phyloP scores from a whole-genome alignment of 2,329 filamentous ascomycete genomes.

The Aspergillaceae sp. region DNA sequence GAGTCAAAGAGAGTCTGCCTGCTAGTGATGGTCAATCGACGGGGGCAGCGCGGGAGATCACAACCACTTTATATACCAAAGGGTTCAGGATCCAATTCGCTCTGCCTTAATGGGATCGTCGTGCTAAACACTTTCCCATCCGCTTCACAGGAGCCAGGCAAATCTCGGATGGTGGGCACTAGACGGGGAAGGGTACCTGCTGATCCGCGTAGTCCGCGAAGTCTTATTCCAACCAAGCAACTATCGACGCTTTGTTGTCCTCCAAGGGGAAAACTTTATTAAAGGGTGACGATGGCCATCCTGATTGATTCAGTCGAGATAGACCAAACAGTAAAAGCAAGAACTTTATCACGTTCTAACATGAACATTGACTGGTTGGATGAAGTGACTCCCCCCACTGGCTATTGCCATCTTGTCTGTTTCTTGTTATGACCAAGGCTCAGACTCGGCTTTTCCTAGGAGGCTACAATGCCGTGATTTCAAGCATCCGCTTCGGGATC shows the following conservation, averaged over 20 bases:
- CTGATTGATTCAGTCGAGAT: not conserved
- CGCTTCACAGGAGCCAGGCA: not conserved
- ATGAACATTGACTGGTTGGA: no score
- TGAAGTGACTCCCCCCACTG: no score
- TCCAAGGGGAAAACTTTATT: not conserved
- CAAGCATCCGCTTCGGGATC: no score
- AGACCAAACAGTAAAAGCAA: no score
- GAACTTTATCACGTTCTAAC: no score
- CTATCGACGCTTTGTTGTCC: not conserved
- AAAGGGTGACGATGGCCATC: not conserved
- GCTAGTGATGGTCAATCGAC: not conserved
- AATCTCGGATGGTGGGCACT: constrained; percentile 1
- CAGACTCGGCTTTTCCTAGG: no score
- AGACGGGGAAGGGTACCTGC: not conserved
- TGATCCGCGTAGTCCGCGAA: not conserved
- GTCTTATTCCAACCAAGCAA: not conserved
- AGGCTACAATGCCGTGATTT: no score
- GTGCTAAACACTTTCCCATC: not conserved
- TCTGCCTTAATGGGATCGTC: not conserved
- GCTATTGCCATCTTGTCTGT: no score
- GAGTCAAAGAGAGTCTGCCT: not conserved
- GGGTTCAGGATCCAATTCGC: not conserved
- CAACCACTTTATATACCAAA: not conserved
- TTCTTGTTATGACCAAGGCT: no score
- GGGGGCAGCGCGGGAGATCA: not conserved